Evolutionary conservation across 257 asterid species (phyloP).

Genomic region (Solanum chmielewskii): DNA sequence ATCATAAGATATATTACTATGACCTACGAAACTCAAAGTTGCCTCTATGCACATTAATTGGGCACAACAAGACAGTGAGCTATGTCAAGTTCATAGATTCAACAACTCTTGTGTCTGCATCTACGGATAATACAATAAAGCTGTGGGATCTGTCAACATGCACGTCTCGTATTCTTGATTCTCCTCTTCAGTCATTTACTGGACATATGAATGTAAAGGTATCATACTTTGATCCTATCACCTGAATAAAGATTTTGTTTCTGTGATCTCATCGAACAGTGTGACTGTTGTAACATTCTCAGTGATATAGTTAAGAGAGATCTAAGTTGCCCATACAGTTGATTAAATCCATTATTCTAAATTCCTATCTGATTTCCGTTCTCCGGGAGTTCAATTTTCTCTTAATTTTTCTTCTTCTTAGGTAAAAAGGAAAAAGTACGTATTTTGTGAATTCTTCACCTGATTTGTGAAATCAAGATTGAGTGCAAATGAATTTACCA

Average conservation of each 20-base stretch:
- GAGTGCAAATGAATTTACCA: background rate
- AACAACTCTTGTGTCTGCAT: slow-evolving; percentile 89
- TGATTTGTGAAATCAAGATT: background rate
- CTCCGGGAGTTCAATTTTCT: background rate
- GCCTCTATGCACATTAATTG: slow-evolving; percentile 81
- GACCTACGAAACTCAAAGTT: slow-evolving; percentile 82
- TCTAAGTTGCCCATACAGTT: background rate
- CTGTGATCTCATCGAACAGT: background rate
- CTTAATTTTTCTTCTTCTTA: background rate
- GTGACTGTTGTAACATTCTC: background rate
- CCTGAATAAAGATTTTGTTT: background rate
- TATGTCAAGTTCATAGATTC: slow-evolving; percentile 88
- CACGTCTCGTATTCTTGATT: slow-evolving; percentile 63
- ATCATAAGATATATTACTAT: slow-evolving; percentile 81
- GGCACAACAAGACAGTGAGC: slow-evolving; percentile 95
- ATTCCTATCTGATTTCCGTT: background rate
- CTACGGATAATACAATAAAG: slow-evolving; percentile 90
- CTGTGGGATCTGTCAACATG: slow-evolving; percentile 93
- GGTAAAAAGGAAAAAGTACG: background rate
- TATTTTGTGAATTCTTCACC: background rate
- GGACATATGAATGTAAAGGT: slow-evolving; percentile 96
- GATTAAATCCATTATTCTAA: background rate
- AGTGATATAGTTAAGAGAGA: background rate
- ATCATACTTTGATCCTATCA: slow-evolving; percentile 1
- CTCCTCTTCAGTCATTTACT: slow-evolving; percentile 82